A percentile compares a stretch with the other conserved stretches of the same genome.
phyloP scores from a whole-genome alignment of 2,329 filamentous ascomycete genomes.

The Xylaria hypoxylon region DNA sequence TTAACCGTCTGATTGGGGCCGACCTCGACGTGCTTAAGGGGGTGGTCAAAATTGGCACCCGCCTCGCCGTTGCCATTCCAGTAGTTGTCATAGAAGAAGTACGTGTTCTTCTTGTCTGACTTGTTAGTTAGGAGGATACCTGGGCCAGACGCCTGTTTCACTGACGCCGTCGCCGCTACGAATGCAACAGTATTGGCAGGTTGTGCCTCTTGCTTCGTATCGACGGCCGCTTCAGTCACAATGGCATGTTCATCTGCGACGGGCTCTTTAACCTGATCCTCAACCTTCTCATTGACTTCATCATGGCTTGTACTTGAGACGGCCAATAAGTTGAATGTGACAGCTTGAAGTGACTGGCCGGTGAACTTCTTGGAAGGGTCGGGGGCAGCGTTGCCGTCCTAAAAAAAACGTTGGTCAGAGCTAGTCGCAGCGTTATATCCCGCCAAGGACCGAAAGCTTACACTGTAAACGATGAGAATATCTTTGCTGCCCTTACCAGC shows the following conservation, averaged over 20 bases:
- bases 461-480: conserved; percentile 54
- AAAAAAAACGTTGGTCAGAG: not conserved
- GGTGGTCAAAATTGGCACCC: conserved; percentile 56
- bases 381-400: conserved; percentile 44
- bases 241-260: not conserved
- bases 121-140: conserved; percentile 56
- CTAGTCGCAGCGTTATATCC: not conserved
- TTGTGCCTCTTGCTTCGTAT: not conserved
- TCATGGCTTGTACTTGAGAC: not conserved
- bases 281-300: no score
- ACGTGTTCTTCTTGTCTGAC: conserved; percentile 49
- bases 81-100: conserved; percentile 57
- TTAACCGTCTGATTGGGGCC: conserved; percentile 48
- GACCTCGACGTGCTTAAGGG: conserved; percentile 52
- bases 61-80: conserved; percentile 56
- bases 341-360: conserved; percentile 32
- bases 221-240: not conserved
- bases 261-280: not conserved
- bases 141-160: conserved; percentile 43
- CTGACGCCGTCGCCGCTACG: conserved; percentile 18
- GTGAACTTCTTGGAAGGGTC: conserved; percentile 42
- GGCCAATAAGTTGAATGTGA: conserved; percentile 23
- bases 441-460: conserved; percentile 38
- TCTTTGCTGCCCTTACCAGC: conserved; percentile 55
- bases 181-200: not conserved